phyloP scores from a whole-genome alignment of 257 asterid genomes.

The Thymus quinquecostatus region DNA sequence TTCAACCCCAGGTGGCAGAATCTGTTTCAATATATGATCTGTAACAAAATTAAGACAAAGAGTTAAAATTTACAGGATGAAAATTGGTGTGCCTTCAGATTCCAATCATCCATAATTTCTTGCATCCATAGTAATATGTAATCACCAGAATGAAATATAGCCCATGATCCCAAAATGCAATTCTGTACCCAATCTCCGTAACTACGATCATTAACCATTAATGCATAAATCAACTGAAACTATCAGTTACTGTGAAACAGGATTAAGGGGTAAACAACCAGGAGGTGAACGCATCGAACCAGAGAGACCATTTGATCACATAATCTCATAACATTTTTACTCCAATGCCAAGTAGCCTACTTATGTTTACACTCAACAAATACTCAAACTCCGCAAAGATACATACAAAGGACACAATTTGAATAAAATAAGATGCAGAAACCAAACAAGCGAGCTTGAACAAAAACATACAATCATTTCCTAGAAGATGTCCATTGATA shows the following conservation, averaged over 20 bases:
- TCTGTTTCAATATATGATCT: constrained; percentile 89
- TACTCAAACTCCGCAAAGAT: background rate
- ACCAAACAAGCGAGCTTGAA: background rate
- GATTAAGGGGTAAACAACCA: background rate
- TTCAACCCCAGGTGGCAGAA: constrained; percentile 80
- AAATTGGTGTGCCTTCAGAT: constrained; percentile 13
- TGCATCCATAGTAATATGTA: background rate
- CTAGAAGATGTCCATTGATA: background rate
- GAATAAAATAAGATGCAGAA: background rate
- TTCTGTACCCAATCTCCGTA: background rate
- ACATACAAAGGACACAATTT: background rate
- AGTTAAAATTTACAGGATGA: background rate
- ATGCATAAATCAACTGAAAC: background rate
- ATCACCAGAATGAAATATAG: constrained; percentile 10
- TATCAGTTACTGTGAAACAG: background rate
- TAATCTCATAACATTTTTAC: background rate
- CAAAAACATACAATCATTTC: constrained; percentile 20
- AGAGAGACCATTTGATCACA: background rate
- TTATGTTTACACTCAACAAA: background rate
- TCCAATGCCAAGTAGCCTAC: background rate
- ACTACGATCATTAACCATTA: background rate
- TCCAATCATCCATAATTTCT: background rate
- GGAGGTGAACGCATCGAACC: background rate
- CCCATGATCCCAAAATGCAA: background rate
- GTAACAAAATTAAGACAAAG: constrained; percentile 41